Percentiles rank a stretch among this genome's conserved stretches.
phyloP scores from a whole-genome alignment of 1,284 basidiomycete species.

The Ustilago xerochloae region DNA sequence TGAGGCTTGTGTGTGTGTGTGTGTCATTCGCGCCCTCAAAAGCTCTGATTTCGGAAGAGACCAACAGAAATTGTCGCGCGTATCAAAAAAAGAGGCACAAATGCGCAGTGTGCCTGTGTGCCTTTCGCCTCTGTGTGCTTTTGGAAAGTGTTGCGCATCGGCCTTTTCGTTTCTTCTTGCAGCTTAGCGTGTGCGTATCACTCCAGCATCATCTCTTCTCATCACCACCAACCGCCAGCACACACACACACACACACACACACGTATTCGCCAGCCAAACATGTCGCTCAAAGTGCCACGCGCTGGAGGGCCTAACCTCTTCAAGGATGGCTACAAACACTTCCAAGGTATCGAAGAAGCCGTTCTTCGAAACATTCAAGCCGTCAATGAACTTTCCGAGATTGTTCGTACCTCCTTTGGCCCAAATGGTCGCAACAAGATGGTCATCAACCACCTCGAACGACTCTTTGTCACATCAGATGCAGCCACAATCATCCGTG shows the following conservation, averaged over 20 bases:
- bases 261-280: constrained; percentile 14
- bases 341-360: constrained; percentile 91
- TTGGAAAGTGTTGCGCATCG: constrained; percentile 8
- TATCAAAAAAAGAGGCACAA: not conserved
- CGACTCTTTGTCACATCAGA: constrained; percentile 97
- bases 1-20: constrained; percentile 1
- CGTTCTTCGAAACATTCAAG: constrained; percentile 86
- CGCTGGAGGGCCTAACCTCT: constrained; percentile 86
- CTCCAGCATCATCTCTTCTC: constrained; percentile 2
- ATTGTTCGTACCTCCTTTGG: constrained; percentile 96
- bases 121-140: constrained; percentile 5
- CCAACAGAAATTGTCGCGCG: constrained; percentile 13
- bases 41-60: constrained; percentile 5
- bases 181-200: not conserved
- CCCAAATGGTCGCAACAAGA: constrained; percentile 78
- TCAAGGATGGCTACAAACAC: constrained; percentile 79
- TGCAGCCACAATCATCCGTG: constrained; percentile 97
- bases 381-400: constrained; percentile 91
- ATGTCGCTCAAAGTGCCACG: constrained; percentile 97
- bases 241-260: not conserved
- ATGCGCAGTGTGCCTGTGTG: constrained; percentile 1
- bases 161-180: constrained; percentile 13
- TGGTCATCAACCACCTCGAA: constrained; percentile 78
- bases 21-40: not conserved
- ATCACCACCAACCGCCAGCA: not conserved